A percentile compares a stretch with the other conserved stretches of the same genome.
Conservation (phyloP, 139 green algal genomes). For the Chlamydomonas incerta region DNA sequence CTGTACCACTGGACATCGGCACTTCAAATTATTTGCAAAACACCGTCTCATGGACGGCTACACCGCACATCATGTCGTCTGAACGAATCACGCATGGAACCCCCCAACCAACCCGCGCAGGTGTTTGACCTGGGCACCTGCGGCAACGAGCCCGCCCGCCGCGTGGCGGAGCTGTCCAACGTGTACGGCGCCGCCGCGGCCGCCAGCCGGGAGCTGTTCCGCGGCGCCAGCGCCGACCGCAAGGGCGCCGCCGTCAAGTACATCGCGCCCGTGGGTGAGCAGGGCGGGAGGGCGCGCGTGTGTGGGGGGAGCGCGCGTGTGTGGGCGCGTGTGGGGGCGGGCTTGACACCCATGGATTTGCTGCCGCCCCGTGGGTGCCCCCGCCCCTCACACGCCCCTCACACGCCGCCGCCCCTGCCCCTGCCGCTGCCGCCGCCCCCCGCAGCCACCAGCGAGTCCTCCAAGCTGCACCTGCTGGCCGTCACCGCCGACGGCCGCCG, state of each 20-base stretch:
- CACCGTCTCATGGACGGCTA: no score
- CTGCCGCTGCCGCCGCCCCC: no score
- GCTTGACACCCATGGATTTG: no score
- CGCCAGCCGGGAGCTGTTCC: slow-evolving; percentile 74
- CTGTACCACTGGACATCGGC: no score
- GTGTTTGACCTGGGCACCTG: slow-evolving; percentile 90
- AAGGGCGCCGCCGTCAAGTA: slow-evolving; percentile 75
- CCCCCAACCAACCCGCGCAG: slow-evolving; percentile 50
- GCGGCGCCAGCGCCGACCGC: slow-evolving; percentile 51
- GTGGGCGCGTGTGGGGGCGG: no score
- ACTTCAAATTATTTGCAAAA: no score
- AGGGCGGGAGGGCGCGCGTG: not conserved
- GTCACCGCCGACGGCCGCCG: slow-evolving; percentile 88
- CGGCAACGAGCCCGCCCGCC: slow-evolving; percentile 63
- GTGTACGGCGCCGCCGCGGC: slow-evolving; percentile 59
- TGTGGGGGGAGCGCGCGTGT: not conserved
- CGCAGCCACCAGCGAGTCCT: slow-evolving; percentile 71
- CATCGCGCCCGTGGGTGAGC: slow-evolving; percentile 79
- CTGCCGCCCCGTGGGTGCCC: no score
- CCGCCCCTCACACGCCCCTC: no score
- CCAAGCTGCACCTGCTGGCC: slow-evolving; percentile 85
- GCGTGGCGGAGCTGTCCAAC: slow-evolving; percentile 79
- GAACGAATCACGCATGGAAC: no score
- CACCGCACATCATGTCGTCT: not conserved
- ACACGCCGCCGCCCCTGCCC: no score